Evolutionary conservation across 2,329 filamentous ascomycete species (phyloP), one percentile per base, ranked within the genome.

Genomic region (Ophidiomyces ophidiicola): DNA sequence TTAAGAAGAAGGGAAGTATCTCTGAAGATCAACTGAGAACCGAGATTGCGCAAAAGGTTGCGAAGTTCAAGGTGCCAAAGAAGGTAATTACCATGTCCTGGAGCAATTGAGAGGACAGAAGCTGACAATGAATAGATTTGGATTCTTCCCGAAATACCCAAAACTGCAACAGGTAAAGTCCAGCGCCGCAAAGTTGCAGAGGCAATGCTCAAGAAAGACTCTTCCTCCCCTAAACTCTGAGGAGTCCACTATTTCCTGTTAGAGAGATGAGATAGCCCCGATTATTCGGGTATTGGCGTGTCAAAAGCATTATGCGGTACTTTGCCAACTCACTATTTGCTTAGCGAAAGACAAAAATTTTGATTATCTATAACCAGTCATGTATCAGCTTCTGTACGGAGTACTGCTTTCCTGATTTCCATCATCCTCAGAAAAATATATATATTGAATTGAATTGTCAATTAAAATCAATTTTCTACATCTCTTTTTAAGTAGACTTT

Each of bases 121-220:
- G 15, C 41, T 33, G 5, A 12, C 6, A 20, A 41, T 46, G 19
- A 41, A 11, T 37, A 81, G 78, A 67, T 87, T 24, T 90, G 82
- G 66, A 86, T 90, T 51, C 83, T 83, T 24, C 72, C 84, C 42
- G 65, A 79, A 48, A 92, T 92, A 76, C 84, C 84, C 46, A 92
- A 92, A 71, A 88, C 85, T 3, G 83, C 84, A n/a, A 92, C 84
- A 4, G 84, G 84, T 41, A 92, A 92, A 69, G 81, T 92, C 43
- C 84, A 92, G 63, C 69, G 84, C 45, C 73, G 82, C 46, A 83
- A 87, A 52, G 83, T 92, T n/a, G 83, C 83, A 10, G 82, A 88
- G 60, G 75, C 74, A 20, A 88, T 92, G 82, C 68, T 79, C 59
- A 82, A 82, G 67, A 72, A 78, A 57, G 76, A 78, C 42, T 60